A percentile compares a stretch with the other conserved stretches of the same genome.
Conservation (phyloP, 202 grass and related monocot species). For the Eragrostis tef region DNA sequence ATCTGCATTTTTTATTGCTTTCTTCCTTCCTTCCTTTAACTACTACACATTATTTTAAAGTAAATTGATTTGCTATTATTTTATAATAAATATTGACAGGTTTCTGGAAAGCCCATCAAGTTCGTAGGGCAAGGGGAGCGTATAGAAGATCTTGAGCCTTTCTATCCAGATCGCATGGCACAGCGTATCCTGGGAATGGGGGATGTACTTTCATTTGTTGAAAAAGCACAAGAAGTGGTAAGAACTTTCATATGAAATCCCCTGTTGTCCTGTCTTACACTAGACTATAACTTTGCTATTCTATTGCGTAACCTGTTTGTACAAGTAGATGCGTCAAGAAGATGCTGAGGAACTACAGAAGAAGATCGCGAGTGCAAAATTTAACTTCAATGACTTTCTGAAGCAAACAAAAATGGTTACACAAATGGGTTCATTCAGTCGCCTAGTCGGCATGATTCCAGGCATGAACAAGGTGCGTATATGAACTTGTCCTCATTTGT, state of each 20-base stretch:
- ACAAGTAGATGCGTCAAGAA: slow-evolving; percentile 87
- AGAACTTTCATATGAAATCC: slow-evolving; percentile 38
- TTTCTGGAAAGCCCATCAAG: slow-evolving; percentile 95
- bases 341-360: slow-evolving; percentile 95
- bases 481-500: slow-evolving; percentile 12
- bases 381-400: slow-evolving; percentile 93
- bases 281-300: slow-evolving; percentile 30
- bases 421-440: slow-evolving; percentile 92
- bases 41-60: background rate
- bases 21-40: background rate
- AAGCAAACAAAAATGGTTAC: slow-evolving; percentile 85
- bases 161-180: slow-evolving; percentile 97
- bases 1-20: background rate
- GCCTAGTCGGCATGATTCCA: slow-evolving; percentile 95
- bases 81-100: slow-evolving; percentile 43
- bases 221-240: slow-evolving; percentile 98
- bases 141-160: slow-evolving; percentile 90
- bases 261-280: slow-evolving; percentile 33
- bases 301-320: slow-evolving; percentile 41
- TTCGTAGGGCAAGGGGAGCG: slow-evolving; percentile 85
- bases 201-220: slow-evolving; percentile 97
- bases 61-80: background rate
- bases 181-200: slow-evolving; percentile 94
- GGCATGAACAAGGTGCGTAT: slow-evolving; percentile 87
- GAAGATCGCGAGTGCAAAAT: slow-evolving; percentile 93